Percentiles rank a stretch among this genome's conserved stretches.
These are phyloP conservation scores for Ramaria rubella DNA, from an alignment of 768 basidiomycete species.

Conservation along the genomic window DNA sequence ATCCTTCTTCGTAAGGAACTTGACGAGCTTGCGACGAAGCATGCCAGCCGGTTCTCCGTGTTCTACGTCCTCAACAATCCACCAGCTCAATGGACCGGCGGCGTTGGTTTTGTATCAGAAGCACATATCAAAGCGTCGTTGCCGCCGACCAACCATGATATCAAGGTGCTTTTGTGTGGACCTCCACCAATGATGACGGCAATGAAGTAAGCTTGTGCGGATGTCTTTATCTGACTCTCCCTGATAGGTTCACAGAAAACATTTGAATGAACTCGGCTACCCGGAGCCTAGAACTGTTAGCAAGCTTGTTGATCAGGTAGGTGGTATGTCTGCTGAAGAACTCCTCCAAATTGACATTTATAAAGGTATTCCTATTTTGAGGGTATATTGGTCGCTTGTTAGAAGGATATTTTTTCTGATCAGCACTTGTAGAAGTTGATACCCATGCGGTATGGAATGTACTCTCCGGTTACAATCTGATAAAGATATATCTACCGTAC, in stretches of 20 bases:
- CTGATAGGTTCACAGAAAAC: constrained; percentile 49
- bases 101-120: constrained; percentile 88
- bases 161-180: constrained; percentile 86
- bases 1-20: constrained; percentile 88
- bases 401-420: no score
- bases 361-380: constrained; percentile 40
- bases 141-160: constrained; percentile 56
- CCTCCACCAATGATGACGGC: constrained; percentile 74
- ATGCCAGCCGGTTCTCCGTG: constrained; percentile 67
- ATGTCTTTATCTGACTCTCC: not conserved
- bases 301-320: constrained; percentile 86
- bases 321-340: not conserved
- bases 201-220: constrained; percentile 59
- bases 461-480: no score
- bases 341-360: constrained; percentile 11
- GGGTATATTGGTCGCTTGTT: no score
- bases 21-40: constrained; percentile 61
- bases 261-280: constrained; percentile 82
- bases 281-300: constrained; percentile 83
- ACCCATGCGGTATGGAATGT: no score
- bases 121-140: constrained; percentile 83
- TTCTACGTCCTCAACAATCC: constrained; percentile 95
- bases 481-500: constrained; percentile 6
- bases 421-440: no score
- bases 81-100: constrained; percentile 78